Evolutionary conservation across 306 rosid genomes (phyloP).

Genomic region (Cajanus cajan): DNA sequence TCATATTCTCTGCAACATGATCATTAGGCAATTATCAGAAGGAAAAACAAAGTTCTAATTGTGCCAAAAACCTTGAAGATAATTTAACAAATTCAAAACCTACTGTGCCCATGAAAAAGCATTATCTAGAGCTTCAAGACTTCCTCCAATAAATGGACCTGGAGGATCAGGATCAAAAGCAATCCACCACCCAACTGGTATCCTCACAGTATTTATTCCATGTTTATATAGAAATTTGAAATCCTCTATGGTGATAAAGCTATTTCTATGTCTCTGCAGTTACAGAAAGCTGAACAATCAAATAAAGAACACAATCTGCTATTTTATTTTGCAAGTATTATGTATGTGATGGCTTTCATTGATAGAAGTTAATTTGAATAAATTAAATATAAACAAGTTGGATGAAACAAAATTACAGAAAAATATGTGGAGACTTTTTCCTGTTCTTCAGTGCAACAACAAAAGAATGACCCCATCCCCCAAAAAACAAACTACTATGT

Average conservation of each 20-base stretch:
- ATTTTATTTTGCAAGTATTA: not conserved
- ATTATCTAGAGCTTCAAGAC: constrained; percentile 82
- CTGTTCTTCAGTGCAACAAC: not conserved
- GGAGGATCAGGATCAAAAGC: constrained; percentile 98
- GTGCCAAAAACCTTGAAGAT: constrained; percentile 18
- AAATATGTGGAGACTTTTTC: not conserved
- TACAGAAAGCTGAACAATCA: constrained; percentile 28
- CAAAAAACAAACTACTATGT: not conserved
- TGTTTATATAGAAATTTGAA: constrained; percentile 76
- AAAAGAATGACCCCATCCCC: not conserved
- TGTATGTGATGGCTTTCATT: not conserved
- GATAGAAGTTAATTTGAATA: not conserved
- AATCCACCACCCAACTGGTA: constrained; percentile 99
- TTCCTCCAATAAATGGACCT: constrained; percentile 81
- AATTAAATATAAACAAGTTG: not conserved
- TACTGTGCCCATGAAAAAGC: constrained; percentile 98
- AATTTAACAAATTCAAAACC: constrained; percentile 42
- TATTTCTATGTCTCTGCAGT: constrained; percentile 89
- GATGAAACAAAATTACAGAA: not conserved
- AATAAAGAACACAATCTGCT: constrained; percentile 22
- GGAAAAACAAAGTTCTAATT: constrained; percentile 16
- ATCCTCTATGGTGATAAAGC: constrained; percentile 70
- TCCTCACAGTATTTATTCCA: constrained; percentile 93
- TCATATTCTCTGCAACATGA: constrained; percentile 62
- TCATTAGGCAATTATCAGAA: constrained; percentile 22